Evolutionary conservation across 1,284 basidiomycete species (phyloP), one percentile per base, ranked within the genome.

Genomic region (Fistulinella cinereoalba): DNA sequence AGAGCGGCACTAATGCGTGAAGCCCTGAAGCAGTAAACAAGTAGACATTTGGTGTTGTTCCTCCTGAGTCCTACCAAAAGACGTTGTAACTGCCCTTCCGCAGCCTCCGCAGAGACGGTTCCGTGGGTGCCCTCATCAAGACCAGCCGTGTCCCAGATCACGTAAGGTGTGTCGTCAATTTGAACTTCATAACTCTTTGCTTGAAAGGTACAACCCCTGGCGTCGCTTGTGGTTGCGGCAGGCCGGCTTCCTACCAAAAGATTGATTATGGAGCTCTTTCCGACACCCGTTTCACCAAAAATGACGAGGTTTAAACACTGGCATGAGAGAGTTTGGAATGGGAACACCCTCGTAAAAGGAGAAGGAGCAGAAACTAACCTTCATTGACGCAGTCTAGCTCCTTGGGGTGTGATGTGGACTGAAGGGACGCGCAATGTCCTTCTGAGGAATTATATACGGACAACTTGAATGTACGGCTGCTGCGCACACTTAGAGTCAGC

Each of bases 261-360:
- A 41, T 63, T 66, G 40, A 63, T 49, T 34, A 63, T 53, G 21
- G 61, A 66, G 36, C 60, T 65, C 39, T 62, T 66, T 21, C 64
- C 64, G 33, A 62, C 56, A 12, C 61, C 62, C 1, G 44, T 60
- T 33, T 66, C 62, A 22, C 61, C 64, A n/a, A 65, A 65, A 3
- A 66, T 29, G 2, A 65, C 52, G 27, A 63, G 29, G 36, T 66
- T 59, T 27, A 27, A 7, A 27, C 25, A 27, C 7, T 27, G 25
- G 7, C 25, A 27, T n/a, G n/a, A n/a, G n/a, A n/a, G n/a, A n/a
- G n/a, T n/a, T n/a, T n/a, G n/a, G n/a, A n/a, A n/a, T n/a, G n/a
- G n/a, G n/a, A n/a, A n/a, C n/a, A n/a, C n/a, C n/a, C n/a, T n/a
- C n/a, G n/a, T n/a, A n/a, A n/a, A n/a, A n/a, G n/a, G n/a, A n/a